Evolutionary conservation across 495 filamentous ascomycete genomes (phyloP), one percentile per base, ranked within the genome.

Genomic region (Talaromyces liani): DNA sequence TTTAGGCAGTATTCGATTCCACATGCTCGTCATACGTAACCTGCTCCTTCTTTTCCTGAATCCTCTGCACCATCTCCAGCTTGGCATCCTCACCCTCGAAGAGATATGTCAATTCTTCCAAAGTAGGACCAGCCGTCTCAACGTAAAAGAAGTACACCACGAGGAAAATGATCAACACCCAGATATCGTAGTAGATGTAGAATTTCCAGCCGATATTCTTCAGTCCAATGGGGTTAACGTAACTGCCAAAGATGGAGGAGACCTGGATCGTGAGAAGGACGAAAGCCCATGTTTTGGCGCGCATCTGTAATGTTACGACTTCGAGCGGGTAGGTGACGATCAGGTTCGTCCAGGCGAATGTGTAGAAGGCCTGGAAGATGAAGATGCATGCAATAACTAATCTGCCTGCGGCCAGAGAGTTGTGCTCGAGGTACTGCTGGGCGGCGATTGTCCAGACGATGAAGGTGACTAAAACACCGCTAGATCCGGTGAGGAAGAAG

Each of bases 251-350:
- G 14, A 83, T 81, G 16, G 87, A 75, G 36, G 83, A 72, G 34
- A 80, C 82, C 69, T 87, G 82, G 29, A 86, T 80, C 9, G 80
- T 84, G 60, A 88, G 75, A 58, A 84, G 82, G 75, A 83, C 82
- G 61, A 84, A 76, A 75, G 87, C 84, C 77, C 87, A 84, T 49
- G 85, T 82, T 75, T 87, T 89, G 33, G 85, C 85, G 8, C 85
- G 80, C 63, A 88, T 77, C 61, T 84, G 79, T 74, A 84, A 87
- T 0, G 85, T 85, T 9, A 87, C 73, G 20, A 89, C 79, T 72
- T 89, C 87, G 27, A 87, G 75, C 1, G 81, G 79, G 64, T 86
- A 86, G 16, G 87, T 84, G 56, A 87, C 81, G 33, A 88, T 74
- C 59, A 88, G 72, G 53, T 84, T 82, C 1, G 82, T 84, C 73